phyloP scores from a whole-genome alignment of 2,329 filamentous ascomycete genomes.

The Talaromyces funiculosus region DNA sequence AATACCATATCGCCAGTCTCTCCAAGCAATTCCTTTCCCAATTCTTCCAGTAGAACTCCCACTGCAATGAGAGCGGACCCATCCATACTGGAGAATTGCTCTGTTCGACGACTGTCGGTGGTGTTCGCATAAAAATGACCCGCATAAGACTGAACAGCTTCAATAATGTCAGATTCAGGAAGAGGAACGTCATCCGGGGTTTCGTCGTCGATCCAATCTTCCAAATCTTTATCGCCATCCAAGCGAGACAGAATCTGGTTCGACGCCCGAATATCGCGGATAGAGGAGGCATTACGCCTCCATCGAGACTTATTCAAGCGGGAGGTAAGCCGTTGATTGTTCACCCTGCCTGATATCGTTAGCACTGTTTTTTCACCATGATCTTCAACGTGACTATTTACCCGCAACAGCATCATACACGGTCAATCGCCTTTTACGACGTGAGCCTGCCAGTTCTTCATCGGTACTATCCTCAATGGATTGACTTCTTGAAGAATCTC shows the following conservation, averaged over 20 bases:
- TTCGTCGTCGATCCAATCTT: conserved; percentile 49
- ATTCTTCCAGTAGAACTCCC: conserved; percentile 57
- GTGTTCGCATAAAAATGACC: conserved; percentile 49
- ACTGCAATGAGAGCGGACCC: conserved; percentile 58
- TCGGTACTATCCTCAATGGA: not conserved
- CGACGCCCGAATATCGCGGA: conserved; percentile 42
- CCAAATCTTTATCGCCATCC: conserved; percentile 47
- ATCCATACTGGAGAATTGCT: conserved; percentile 51
- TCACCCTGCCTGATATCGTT: conserved; percentile 35
- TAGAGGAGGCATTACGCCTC: conserved; percentile 32
- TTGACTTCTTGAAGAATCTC: conserved; percentile 6
- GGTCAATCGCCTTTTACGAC: conserved; percentile 36
- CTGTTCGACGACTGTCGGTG: conserved; percentile 27
- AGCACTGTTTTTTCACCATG: conserved; percentile 9
- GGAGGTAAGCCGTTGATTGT: not conserved
- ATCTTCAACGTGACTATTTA: conserved; percentile 21
- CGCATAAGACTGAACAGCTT: conserved; percentile 52
- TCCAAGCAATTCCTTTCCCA: conserved; percentile 47
- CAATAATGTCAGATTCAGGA: conserved; percentile 53
- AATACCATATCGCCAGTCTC: conserved; percentile 55
- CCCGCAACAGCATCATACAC: conserved; percentile 57
- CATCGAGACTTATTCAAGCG: conserved; percentile 21
- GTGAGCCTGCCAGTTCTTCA: not conserved
- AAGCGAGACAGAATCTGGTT: conserved; percentile 56
- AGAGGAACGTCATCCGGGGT: conserved; percentile 37